Evolutionary conservation across 1,284 basidiomycete species (phyloP), one percentile per base, ranked within the genome.

Genomic region (Boletus mariae): DNA sequence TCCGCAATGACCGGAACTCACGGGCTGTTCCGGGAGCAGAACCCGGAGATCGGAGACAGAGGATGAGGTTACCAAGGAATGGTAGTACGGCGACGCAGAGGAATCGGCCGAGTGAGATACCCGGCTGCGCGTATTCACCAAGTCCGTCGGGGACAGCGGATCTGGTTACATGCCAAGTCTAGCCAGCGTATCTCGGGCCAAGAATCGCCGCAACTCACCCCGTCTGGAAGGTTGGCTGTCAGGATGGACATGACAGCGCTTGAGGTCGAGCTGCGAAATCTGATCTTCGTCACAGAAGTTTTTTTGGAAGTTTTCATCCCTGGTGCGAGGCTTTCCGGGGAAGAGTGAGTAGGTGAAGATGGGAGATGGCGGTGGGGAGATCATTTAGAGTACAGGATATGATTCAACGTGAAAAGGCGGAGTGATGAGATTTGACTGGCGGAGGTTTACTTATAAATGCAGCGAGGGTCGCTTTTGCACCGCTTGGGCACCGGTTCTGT

Each of bases 391-490:
- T 45, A 48, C 17, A 49, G 34, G 5, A 20, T 20, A 17, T 42
- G 31, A 31, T 31, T 31, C 31, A 10, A 31, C 10, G 12, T 17
- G 52, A 20, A 25, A 47, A 44, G 49, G 26, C 17, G 17, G 38
- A 10, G 38, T 23, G 15, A 43, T n/a, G 42, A 28, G 38, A 38
- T 38, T 38, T 38, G 35, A 9, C 35, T 38, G 35, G 23, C 40
- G 28, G 40, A n/a, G 9, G 43, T 38, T 47, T 46, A 46, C 42
- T 57, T 68, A 68, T 65, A 68, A 67, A 62, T 67, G 55, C 31
- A 55, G 51, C 51, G 62, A 50, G 58, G 55, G 58, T 51, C 48
- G 47, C 51, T 20, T 55, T 44, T 59, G 66, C 64, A 69, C 66
- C 17, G 66, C 66, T 57, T 61, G 10, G 55, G 46, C 41, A 35